phyloP scores from a whole-genome alignment of 441 rosid species.

The Adansonia gregorii region DNA sequence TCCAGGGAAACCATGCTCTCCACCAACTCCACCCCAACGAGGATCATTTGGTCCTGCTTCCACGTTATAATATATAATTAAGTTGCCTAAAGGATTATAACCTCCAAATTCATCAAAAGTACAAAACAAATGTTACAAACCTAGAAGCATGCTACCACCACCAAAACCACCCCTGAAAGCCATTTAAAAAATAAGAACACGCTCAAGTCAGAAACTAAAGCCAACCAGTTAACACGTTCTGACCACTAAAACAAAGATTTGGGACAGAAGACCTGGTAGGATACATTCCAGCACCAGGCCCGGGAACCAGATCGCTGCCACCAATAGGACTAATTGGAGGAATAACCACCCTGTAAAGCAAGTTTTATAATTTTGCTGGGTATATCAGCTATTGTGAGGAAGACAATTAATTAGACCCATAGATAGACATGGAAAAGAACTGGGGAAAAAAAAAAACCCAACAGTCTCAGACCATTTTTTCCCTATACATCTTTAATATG shows the following conservation, averaged over 20 bases:
- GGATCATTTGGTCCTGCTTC: slow-evolving; percentile 76
- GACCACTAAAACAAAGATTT: neutral
- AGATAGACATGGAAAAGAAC: neutral
- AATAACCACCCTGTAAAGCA: slow-evolving; percentile 42
- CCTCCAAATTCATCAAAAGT: slow-evolving; percentile 6
- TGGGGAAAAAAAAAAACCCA: no score
- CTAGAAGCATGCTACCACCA: slow-evolving; percentile 74
- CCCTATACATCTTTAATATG: neutral
- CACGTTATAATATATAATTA: slow-evolving; percentile 28
- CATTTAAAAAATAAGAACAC: slow-evolving; percentile 22
- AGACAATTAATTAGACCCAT: neutral
- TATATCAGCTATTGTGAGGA: neutral
- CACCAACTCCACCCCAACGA: slow-evolving; percentile 53
- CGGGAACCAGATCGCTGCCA: slow-evolving; percentile 65
- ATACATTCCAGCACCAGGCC: slow-evolving; percentile 75
- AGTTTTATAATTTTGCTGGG: slow-evolving; percentile 2
- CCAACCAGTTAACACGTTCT: neutral
- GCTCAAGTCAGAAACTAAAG: slow-evolving; percentile 16
- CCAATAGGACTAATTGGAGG: slow-evolving; percentile 63
- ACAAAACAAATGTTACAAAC: slow-evolving; percentile 39
- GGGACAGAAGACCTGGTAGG: slow-evolving; percentile 55
- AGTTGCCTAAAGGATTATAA: neutral
- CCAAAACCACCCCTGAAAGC: slow-evolving; percentile 62
- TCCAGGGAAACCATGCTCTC: slow-evolving; percentile 48
- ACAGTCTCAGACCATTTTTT: neutral